Conservation (phyloP, 768 basidiomycete species). For the Trametes coccinea region DNA sequence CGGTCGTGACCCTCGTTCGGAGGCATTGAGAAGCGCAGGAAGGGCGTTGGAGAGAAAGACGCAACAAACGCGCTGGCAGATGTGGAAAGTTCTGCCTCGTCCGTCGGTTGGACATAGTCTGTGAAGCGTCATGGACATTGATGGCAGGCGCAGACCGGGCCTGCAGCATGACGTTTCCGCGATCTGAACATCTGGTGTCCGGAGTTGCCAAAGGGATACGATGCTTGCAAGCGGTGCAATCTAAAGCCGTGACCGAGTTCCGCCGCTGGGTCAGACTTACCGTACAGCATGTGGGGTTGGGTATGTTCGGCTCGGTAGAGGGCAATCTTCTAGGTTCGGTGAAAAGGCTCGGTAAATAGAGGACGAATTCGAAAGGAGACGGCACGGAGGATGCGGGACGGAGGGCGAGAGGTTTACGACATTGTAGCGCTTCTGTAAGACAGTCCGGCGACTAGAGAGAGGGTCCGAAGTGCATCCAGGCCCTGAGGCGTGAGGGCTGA, state of each 20-base stretch:
- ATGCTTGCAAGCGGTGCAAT: not conserved
- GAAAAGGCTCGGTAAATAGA: not conserved
- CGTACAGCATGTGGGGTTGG: not conserved
- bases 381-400: not conserved
- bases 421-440: not conserved
- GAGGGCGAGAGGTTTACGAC: not conserved
- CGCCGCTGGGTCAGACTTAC: not conserved
- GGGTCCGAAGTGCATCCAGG: not conserved
- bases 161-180: not conserved
- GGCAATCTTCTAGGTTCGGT: conserved; percentile 10
- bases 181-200: conserved; percentile 1
- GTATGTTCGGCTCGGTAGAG: not conserved
- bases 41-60: conserved; percentile 8
- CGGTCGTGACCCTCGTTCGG: conserved; percentile 17
- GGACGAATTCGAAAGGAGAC: not conserved
- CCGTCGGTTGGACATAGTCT: not conserved
- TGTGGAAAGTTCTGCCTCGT: conserved; percentile 5
- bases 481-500: no score
- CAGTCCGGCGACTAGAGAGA: not conserved
- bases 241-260: conserved; percentile 2
- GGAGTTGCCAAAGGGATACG: conserved; percentile 2
- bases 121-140: conserved; percentile 11
- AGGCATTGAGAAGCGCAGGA: conserved; percentile 15
- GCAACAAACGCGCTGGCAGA: not conserved
- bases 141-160: conserved; percentile 15